These are phyloP conservation scores for Heliophila coronopifolia DNA, from an alignment of 441 rosid species.

Conservation along the genomic window DNA sequence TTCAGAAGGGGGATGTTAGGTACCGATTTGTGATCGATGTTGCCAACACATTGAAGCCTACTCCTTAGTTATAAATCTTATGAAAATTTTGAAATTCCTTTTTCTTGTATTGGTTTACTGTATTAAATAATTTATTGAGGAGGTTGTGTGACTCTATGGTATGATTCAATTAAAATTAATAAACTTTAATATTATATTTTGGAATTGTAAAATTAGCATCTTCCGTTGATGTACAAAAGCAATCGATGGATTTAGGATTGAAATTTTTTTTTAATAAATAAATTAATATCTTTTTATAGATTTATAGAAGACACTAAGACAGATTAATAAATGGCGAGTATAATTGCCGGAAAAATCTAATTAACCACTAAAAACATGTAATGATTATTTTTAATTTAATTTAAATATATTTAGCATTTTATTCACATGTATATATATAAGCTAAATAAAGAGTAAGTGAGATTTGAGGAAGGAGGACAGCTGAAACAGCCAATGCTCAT, in stretches of 20 bases:
- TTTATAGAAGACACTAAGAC: too few relatives aligned
- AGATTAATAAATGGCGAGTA: too few relatives aligned
- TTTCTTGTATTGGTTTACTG: constrained; percentile 8
- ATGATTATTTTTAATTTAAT: too few relatives aligned
- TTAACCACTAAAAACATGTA: too few relatives aligned
- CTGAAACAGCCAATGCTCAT: not conserved
- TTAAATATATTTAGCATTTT: too few relatives aligned
- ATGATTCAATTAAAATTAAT: not conserved
- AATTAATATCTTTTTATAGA: too few relatives aligned
- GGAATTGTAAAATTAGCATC: too few relatives aligned
- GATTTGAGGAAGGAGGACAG: not conserved
- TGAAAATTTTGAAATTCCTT: not conserved
- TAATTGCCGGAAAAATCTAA: too few relatives aligned
- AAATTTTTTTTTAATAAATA: too few relatives aligned
- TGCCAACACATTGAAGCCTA: constrained; percentile 35
- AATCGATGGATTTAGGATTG: too few relatives aligned
- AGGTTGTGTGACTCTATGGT: not conserved
- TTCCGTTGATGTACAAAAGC: too few relatives aligned
- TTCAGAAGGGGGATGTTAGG: constrained; percentile 35
- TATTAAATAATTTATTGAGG: not conserved
- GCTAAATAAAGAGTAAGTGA: not conserved
- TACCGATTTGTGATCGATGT: constrained; percentile 46
- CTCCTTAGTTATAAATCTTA: not conserved
- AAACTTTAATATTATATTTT: not conserved
- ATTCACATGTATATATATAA: not conserved